Evolutionary conservation across 257 asterid species (phyloP).

Genomic region (Ilex asprella): DNA sequence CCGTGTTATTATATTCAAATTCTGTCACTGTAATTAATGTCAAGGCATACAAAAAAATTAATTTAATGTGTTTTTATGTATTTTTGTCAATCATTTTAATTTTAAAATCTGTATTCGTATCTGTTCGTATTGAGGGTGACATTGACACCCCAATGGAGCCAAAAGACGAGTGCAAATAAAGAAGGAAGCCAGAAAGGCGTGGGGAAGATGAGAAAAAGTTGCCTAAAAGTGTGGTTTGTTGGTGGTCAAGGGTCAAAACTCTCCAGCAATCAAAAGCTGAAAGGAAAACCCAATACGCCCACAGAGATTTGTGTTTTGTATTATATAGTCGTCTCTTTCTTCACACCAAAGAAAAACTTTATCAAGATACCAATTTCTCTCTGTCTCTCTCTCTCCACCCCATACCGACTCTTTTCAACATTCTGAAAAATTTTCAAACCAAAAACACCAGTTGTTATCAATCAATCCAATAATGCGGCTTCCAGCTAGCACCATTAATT

Average conservation of each 20-base stretch:
- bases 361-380: slow-evolving; percentile 8
- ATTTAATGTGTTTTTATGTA: no score
- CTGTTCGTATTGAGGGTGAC: no score
- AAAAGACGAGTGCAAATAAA: no score
- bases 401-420: slow-evolving; percentile 28
- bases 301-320: slow-evolving; percentile 16
- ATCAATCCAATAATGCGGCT: slow-evolving; percentile 12
- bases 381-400: slow-evolving; percentile 1
- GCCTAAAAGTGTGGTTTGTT: slow-evolving; percentile 44
- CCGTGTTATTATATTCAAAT: no score
- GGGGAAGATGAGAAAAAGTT: slow-evolving; percentile 33
- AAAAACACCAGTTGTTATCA: not conserved
- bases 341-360: slow-evolving; percentile 13
- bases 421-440: not conserved
- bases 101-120: no score
- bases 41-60: no score
- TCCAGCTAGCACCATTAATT: slow-evolving; percentile 16
- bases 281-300: slow-evolving; percentile 25
- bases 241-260: slow-evolving; percentile 38
- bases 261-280: slow-evolving; percentile 19
- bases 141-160: no score
- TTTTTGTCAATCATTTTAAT: no score
- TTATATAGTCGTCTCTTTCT: slow-evolving; percentile 12
- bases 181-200: not conserved
- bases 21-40: no score